Evolutionary conservation across 2,329 filamentous ascomycete genomes (phyloP).

Genomic region (Fusarium sp.): DNA sequence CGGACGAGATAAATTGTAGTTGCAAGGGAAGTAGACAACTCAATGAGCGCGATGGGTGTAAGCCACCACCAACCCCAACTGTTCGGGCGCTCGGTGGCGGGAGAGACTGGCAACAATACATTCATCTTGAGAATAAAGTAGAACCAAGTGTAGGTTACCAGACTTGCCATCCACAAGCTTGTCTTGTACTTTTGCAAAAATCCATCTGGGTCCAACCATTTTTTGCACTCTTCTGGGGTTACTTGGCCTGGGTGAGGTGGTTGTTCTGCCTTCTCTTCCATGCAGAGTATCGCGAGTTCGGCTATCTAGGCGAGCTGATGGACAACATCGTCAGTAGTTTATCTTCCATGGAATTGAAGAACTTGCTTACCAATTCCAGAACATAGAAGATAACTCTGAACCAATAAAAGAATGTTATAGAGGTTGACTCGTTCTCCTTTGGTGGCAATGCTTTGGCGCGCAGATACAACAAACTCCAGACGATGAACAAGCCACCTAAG

Average conservation of each 20-base stretch:
- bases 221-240: conserved; percentile 50
- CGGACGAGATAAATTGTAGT: rapidly evolving
- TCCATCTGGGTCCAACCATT: not conserved
- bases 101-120: not conserved
- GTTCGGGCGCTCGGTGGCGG: not conserved
- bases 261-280: conserved; percentile 56
- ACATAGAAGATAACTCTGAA: conserved; percentile 52
- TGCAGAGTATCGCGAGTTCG: conserved; percentile 57
- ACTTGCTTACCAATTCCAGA: conserved; percentile 50
- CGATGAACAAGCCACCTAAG: not conserved
- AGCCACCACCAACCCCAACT: too few relatives aligned
- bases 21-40: not conserved
- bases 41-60: not conserved
- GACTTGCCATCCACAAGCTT: conserved; percentile 60
- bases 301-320: conserved; percentile 60
- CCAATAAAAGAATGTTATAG: not conserved
- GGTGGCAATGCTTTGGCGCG: not conserved
- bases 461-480: not conserved
- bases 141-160: conserved; percentile 61
- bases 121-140: not conserved
- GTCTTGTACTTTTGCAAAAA: not conserved
- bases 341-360: conserved; percentile 56
- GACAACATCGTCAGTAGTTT: not conserved
- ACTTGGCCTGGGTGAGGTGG: conserved; percentile 44
- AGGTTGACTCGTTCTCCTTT: not conserved